Conservation (phyloP, 192 early-diverging fungal genomes). For the Rhizophagus clarus region DNA sequence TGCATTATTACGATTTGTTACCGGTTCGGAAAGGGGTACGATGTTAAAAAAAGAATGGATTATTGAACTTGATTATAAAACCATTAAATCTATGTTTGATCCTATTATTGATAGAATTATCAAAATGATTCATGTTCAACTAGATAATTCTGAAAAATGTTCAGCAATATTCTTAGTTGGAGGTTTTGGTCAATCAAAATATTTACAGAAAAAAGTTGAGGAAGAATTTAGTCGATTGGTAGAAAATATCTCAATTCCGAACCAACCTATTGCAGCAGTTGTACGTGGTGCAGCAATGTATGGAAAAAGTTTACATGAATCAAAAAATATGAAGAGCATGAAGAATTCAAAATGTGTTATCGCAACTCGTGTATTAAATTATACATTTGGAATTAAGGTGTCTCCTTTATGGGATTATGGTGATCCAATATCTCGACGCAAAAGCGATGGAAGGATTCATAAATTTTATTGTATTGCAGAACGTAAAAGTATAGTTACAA, state of each 20-base stretch:
- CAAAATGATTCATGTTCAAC: slow-evolving; percentile 50
- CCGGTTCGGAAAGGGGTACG: neutral
- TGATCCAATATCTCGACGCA: neutral
- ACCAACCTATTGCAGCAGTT: slow-evolving; percentile 51
- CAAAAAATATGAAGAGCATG: neutral
- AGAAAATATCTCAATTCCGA: slow-evolving; percentile 49
- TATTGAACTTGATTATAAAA: slow-evolving; percentile 42
- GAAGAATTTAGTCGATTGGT: slow-evolving; percentile 47
- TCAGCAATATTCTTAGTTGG: slow-evolving; percentile 58
- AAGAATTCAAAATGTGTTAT: neutral
- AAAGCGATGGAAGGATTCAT: neutral
- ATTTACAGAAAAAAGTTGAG: slow-evolving; percentile 50
- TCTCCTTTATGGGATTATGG: neutral
- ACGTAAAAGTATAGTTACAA: neutral
- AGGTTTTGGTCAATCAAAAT: slow-evolving; percentile 57
- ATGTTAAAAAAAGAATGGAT: slow-evolving; percentile 44
- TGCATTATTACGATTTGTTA: neutral
- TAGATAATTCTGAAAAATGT: slow-evolving; percentile 44
- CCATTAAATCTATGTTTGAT: slow-evolving; percentile 56
- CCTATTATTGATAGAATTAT: slow-evolving; percentile 57
- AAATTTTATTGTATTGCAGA: neutral
- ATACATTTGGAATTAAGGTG: neutral
- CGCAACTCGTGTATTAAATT: neutral
- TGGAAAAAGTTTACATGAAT: slow-evolving; percentile 27
- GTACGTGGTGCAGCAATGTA: slow-evolving; percentile 55